These are phyloP conservation scores for Rhizoctonia solani DNA, from an alignment of 1,284 basidiomycete genomes.

Conservation along the genomic window DNA sequence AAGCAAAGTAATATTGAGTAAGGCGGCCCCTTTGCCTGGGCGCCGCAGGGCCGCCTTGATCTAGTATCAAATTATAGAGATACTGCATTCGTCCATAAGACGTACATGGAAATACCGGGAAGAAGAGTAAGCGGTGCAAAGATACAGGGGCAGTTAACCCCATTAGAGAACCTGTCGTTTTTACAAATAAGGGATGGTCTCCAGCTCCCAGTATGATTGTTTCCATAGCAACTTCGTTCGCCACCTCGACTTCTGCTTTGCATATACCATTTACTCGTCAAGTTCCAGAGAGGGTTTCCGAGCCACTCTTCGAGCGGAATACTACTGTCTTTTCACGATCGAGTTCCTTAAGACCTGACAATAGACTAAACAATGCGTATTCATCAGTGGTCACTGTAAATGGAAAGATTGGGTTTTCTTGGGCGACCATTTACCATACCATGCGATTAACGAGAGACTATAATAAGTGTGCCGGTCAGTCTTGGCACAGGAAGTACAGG, in stretches of 20 bases:
- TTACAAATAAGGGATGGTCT: too few relatives aligned
- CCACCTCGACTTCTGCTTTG: background rate
- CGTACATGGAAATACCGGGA: too few relatives aligned
- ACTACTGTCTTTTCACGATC: background rate
- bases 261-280: conserved; percentile 14
- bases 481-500: conserved; percentile 25
- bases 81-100: too few relatives aligned
- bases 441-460: background rate
- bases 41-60: too few relatives aligned
- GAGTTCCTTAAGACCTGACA: background rate
- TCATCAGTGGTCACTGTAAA: conserved; percentile 1
- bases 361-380: background rate
- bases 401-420: background rate
- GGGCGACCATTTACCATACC: background rate
- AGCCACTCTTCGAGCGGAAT: background rate
- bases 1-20: too few relatives aligned
- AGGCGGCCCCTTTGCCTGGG: too few relatives aligned
- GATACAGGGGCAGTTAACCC: too few relatives aligned
- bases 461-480: conserved; percentile 2
- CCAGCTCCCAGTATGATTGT: too few relatives aligned
- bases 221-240: background rate
- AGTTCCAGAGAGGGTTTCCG: background rate
- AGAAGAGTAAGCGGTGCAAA: too few relatives aligned
- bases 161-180: too few relatives aligned
- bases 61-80: too few relatives aligned